These are phyloP conservation scores for Tetracladium setigerum DNA, from an alignment of 495 filamentous ascomycete species.

Conservation along the genomic window DNA sequence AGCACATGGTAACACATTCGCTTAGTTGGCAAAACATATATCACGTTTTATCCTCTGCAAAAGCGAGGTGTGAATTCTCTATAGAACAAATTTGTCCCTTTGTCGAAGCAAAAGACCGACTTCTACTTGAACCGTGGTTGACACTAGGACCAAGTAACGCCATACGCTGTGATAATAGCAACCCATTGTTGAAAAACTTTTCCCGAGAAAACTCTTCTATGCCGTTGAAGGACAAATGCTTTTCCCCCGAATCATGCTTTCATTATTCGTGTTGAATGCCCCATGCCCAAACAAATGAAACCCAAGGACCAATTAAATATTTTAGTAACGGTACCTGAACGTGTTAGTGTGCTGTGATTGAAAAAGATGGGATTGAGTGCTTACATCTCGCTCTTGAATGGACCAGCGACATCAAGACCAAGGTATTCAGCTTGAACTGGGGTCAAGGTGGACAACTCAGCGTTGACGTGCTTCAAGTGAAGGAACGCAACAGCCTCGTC, in stretches of 20 bases:
- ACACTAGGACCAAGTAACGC: conserved; percentile 28
- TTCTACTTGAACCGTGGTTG: conserved; percentile 31
- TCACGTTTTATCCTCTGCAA: conserved; percentile 2
- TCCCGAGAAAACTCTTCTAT: conserved; percentile 13
- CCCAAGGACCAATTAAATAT: conserved; percentile 10
- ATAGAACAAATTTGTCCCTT: conserved; percentile 12
- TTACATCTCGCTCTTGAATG: conserved; percentile 81
- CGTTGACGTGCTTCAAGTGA: conserved; percentile 92
- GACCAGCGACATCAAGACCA: conserved; percentile 72
- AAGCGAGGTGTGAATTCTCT: conserved; percentile 7
- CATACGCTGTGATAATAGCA: conserved; percentile 23
- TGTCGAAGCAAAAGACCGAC: conserved; percentile 20
- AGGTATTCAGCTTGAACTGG: conserved; percentile 90
- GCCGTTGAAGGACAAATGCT: conserved; percentile 61
- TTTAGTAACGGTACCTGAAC: conserved; percentile 37
- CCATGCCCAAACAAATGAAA: conserved; percentile 10
- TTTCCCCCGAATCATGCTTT: conserved; percentile 44
- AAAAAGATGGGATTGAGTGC: conserved; percentile 34
- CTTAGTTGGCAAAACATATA: not conserved
- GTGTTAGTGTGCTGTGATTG: conserved; percentile 4
- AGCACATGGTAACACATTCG: no score
- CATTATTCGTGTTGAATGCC: conserved; percentile 59
- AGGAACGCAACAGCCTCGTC: conserved; percentile 96
- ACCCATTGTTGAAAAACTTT: conserved; percentile 27
- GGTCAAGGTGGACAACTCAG: conserved; percentile 79